These are phyloP conservation scores for Lentinus polychrous DNA, from an alignment of 1,284 basidiomycete species.

Conservation along the genomic window DNA sequence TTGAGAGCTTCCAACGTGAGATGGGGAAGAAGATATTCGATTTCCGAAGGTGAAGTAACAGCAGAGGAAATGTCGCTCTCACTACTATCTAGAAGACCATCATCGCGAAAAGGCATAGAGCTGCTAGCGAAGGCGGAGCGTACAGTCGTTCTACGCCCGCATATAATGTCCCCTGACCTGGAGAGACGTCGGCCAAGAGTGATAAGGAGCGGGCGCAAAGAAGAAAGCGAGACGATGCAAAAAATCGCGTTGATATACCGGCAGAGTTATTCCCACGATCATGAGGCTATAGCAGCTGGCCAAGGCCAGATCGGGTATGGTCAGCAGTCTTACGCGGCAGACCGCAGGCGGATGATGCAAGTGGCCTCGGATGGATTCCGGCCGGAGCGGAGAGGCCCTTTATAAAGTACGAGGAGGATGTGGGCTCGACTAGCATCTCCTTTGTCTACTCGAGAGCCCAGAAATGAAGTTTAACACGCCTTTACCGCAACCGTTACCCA, in stretches of 20 bases:
- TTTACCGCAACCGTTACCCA: conserved; percentile 63
- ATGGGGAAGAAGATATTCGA: too few species aligned
- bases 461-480: conserved; percentile 62
- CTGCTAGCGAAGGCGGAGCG: conserved; percentile 44
- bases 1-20: too few species aligned
- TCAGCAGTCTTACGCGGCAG: not conserved
- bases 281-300: not conserved
- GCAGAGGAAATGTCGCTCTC: conserved; percentile 38
- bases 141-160: conserved; percentile 24
- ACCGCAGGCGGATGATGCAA: not conserved
- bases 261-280: not conserved
- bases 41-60: too few species aligned
- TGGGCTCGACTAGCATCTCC: not conserved
- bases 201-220: conserved; percentile 31
- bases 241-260: not conserved
- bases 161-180: conserved; percentile 27
- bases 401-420: not conserved
- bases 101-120: conserved; percentile 37
- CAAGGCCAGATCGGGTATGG: not conserved
- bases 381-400: not conserved
- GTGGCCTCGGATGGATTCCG: not conserved
- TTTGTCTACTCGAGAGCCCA: conserved; percentile 2
- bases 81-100: conserved; percentile 60
- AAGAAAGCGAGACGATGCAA: conserved; percentile 1
- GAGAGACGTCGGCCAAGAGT: conserved; percentile 23